These are phyloP conservation scores for Mortierella hygrophila DNA, from an alignment of 192 early-diverging fungal species.

Conservation along the genomic window DNA sequence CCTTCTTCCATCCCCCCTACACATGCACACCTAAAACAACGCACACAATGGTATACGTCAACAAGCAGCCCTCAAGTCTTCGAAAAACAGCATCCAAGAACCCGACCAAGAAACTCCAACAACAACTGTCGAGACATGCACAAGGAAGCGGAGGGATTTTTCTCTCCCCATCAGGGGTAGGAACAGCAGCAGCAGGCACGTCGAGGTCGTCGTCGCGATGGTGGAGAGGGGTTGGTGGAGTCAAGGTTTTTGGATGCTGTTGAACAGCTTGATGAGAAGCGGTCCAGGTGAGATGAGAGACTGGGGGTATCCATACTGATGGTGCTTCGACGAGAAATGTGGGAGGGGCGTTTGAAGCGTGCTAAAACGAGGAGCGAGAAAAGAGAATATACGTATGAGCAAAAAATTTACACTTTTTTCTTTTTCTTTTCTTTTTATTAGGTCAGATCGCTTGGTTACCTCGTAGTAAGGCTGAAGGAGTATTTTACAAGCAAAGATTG, in stretches of 20 bases:
- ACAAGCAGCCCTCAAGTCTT: background rate
- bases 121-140: constrained; percentile 18
- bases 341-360: too few relatives aligned
- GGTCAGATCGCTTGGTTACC: too few relatives aligned
- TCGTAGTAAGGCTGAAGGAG: too few relatives aligned
- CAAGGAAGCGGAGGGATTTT: constrained; percentile 19
- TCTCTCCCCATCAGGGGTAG: background rate
- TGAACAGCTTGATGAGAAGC: constrained; percentile 63
- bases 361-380: background rate
- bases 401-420: too few relatives aligned
- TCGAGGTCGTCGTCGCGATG: constrained; percentile 27
- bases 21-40: too few relatives aligned
- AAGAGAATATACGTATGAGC: too few relatives aligned
- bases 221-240: constrained; percentile 45
- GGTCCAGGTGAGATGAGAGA: constrained; percentile 59
- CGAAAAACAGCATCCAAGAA: constrained; percentile 17
- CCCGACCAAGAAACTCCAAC: constrained; percentile 26
- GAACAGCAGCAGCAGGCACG: constrained; percentile 1
- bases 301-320: background rate
- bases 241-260: constrained; percentile 61
- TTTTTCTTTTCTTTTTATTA: too few relatives aligned
- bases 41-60: background rate
- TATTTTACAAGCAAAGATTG: too few relatives aligned
- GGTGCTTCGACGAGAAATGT: too few relatives aligned
- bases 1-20: background rate